Evolutionary conservation across 2,329 filamentous ascomycete species (phyloP).

Genomic region (Ceratocystis variospora): DNA sequence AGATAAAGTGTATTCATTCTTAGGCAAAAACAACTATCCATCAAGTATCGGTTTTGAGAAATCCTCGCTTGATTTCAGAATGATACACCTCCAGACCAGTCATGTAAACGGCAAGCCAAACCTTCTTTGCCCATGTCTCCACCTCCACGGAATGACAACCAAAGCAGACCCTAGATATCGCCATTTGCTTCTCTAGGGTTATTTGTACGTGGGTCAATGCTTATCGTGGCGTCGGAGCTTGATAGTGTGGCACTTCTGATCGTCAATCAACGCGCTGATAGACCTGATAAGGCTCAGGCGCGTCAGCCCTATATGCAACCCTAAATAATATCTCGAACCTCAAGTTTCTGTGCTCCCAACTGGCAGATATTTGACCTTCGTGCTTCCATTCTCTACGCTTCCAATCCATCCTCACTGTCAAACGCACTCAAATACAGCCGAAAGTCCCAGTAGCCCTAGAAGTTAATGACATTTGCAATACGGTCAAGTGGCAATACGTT

Average conservation of each 20-base stretch:
- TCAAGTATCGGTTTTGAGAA: neutral
- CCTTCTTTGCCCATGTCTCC: too few relatives aligned
- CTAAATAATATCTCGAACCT: neutral
- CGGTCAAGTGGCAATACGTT: neutral
- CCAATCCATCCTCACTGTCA: neutral
- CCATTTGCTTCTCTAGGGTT: too few relatives aligned
- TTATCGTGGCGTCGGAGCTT: too few relatives aligned
- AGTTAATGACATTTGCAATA: neutral
- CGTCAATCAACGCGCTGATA: slow-evolving; percentile 2
- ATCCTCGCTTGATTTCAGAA: slow-evolving; percentile 4
- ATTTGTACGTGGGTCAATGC: too few relatives aligned
- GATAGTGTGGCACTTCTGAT: neutral
- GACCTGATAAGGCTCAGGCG: neutral
- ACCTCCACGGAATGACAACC: too few relatives aligned
- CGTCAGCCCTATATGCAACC: neutral
- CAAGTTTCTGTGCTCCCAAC: neutral
- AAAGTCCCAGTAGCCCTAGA: neutral
- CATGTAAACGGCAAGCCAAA: neutral
- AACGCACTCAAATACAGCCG: neutral
- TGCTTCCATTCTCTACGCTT: neutral
- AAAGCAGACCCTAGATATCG: too few relatives aligned
- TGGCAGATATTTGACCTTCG: neutral
- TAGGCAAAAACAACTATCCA: neutral
- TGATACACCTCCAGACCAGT: neutral
- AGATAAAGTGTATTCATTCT: neutral